phyloP scores from a whole-genome alignment of 164 flowering plant genomes.

The Litsea cubeba region DNA sequence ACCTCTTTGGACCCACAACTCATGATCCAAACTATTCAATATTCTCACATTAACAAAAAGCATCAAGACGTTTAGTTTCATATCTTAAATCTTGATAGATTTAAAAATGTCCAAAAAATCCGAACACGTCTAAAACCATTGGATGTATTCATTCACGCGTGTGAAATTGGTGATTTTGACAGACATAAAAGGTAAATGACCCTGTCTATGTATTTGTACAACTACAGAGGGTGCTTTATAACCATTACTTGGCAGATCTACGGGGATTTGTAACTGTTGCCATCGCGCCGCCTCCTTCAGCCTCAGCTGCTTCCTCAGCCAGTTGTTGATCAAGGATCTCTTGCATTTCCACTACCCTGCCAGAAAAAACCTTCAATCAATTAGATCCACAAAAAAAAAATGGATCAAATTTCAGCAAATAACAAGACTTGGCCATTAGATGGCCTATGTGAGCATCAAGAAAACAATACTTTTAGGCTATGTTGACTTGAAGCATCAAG shows the following conservation, averaged over 20 bases:
- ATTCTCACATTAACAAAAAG: no score
- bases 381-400: background rate
- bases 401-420: background rate
- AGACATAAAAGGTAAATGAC: no score
- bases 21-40: no score
- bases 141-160: no score
- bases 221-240: background rate
- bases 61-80: no score
- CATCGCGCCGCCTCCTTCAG: constrained; percentile 89
- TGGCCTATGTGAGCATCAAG: background rate
- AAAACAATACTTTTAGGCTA: background rate
- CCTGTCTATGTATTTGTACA: background rate
- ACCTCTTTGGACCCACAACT: no score
- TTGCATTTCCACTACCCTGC: constrained; percentile 98
- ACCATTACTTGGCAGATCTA: constrained; percentile 62
- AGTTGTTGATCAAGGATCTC: constrained; percentile 92
- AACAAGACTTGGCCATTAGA: background rate
- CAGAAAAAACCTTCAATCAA: constrained; percentile 4
- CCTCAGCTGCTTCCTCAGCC: constrained; percentile 99
- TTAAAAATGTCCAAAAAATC: no score
- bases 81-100: no score
- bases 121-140: no score
- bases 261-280: constrained; percentile 80
- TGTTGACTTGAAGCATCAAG: background rate
- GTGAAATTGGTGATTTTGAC: no score